These are phyloP conservation scores for Cladophialophora exuberans DNA, from an alignment of 2,329 filamentous ascomycete genomes.

Conservation along the genomic window DNA sequence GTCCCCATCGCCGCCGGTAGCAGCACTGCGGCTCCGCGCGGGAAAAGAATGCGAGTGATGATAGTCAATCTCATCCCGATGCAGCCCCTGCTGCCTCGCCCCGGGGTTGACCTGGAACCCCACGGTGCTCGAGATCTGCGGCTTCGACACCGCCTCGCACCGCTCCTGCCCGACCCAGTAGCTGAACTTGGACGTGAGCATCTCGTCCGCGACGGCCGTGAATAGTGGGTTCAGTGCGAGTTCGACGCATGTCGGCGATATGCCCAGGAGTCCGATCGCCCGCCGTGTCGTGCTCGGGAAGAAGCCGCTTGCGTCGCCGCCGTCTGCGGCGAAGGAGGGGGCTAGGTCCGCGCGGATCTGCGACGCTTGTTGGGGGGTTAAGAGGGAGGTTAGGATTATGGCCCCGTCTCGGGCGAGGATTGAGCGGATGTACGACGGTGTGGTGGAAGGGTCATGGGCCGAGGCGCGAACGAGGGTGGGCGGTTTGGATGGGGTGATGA, in stretches of 20 bases:
- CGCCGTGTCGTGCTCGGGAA: conserved; percentile 35
- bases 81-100: conserved; percentile 31
- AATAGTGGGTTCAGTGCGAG: conserved; percentile 42
- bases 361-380: conserved; percentile 11
- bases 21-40: no score
- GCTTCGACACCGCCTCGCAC: conserved; percentile 23
- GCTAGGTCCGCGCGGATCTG: conserved; percentile 31
- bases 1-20: no score
- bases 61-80: conserved; percentile 39
- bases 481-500: no score
- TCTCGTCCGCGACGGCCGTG: conserved; percentile 37
- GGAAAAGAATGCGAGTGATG: no score
- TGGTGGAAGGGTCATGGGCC: conserved; percentile 18
- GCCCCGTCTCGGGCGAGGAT: conserved; percentile 24
- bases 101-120: conserved; percentile 36
- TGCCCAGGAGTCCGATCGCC: conserved; percentile 43
- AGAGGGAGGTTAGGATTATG: conserved; percentile 28
- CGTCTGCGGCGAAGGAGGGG: conserved; percentile 29
- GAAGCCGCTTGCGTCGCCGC: conserved; percentile 31
- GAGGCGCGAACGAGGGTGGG: conserved; percentile 8
- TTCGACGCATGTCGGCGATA: conserved; percentile 44
- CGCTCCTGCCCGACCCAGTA: conserved; percentile 38
- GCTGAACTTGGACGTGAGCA: conserved; percentile 41
- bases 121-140: conserved; percentile 38
- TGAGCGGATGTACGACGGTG: conserved; percentile 4